phyloP scores from a whole-genome alignment of 2,329 filamentous ascomycete genomes.

The Metarhizium anisopliae region DNA sequence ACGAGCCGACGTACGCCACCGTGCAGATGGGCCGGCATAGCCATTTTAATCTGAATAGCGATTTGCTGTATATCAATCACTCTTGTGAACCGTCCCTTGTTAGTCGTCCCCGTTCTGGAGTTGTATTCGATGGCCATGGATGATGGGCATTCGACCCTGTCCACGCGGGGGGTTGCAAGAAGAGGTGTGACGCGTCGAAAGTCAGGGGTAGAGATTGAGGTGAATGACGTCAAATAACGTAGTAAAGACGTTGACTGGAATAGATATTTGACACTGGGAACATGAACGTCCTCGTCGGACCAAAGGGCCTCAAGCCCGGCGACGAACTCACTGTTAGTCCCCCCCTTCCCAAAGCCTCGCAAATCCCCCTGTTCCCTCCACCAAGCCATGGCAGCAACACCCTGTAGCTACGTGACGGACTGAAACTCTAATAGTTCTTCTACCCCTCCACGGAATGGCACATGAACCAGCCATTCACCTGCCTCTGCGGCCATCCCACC shows the following conservation, averaged over 20 bases:
- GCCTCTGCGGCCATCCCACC: constrained; percentile 46
- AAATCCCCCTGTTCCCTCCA: too few relatives aligned
- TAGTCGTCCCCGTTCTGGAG: constrained; percentile 21
- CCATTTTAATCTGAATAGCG: constrained; percentile 56
- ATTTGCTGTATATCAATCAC: constrained; percentile 60
- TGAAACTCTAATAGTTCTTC: constrained; percentile 44
- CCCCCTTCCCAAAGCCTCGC: background rate
- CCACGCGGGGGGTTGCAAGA: background rate
- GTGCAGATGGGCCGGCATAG: constrained; percentile 48
- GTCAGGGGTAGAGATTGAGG: background rate
- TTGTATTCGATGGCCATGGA: background rate
- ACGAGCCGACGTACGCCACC: constrained; percentile 52
- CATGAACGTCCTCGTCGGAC: constrained; percentile 48
- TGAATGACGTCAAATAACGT: background rate
- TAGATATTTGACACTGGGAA: constrained; percentile 53
- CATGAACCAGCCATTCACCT: constrained; percentile 65
- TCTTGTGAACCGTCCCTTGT: constrained; percentile 58
- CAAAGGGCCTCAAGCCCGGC: constrained; percentile 42
- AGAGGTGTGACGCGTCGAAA: background rate
- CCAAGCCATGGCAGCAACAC: too few relatives aligned
- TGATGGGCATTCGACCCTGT: background rate
- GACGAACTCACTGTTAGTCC: constrained; percentile 48
- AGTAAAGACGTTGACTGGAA: background rate
- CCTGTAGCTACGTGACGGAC: too few relatives aligned
- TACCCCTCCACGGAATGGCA: constrained; percentile 68